These are phyloP conservation scores for Penicillium flavigenum DNA, from an alignment of 495 filamentous ascomycete genomes.

Conservation along the genomic window DNA sequence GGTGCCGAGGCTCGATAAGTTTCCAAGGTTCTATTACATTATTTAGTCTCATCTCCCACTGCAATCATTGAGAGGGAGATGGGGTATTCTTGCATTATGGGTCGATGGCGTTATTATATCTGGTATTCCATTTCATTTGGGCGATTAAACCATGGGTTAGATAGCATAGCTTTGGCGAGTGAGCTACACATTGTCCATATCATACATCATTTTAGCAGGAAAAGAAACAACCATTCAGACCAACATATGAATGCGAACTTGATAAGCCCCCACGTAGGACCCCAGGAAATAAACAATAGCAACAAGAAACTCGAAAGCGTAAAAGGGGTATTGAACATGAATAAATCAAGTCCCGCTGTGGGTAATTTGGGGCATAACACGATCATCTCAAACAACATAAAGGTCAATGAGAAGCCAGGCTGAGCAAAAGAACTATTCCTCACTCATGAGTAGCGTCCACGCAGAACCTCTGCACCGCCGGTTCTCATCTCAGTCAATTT, in stretches of 20 bases:
- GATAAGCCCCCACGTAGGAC: neutral
- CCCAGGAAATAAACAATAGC: neutral
- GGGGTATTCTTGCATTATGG: conserved; percentile 14
- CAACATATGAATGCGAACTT: neutral
- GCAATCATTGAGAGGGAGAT: neutral
- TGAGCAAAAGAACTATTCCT: neutral
- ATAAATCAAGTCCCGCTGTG: conserved; percentile 7
- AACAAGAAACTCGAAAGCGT: neutral
- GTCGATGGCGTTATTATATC: conserved; percentile 18
- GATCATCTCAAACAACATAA: conserved; percentile 13
- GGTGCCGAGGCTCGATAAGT: conserved; percentile 27
- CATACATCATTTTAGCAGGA: conserved; percentile 14
- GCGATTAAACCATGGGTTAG: conserved; percentile 16
- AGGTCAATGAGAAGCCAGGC: neutral
- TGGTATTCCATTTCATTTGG: conserved; percentile 17
- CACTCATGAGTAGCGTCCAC: conserved; percentile 36
- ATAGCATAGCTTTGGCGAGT: conserved; percentile 14
- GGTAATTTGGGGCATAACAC: conserved; percentile 7
- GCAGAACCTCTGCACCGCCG: conserved; percentile 44
- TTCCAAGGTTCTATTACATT: neutral
- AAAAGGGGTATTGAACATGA: conserved; percentile 23
- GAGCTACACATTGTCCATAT: conserved; percentile 19
- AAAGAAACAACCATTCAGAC: neutral
- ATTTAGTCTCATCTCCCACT: neutral
- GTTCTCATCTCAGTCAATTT: conserved; percentile 47